Evolutionary conservation across 2,329 filamentous ascomycete genomes (phyloP).

Genomic region (Penicillium hesseltinei): DNA sequence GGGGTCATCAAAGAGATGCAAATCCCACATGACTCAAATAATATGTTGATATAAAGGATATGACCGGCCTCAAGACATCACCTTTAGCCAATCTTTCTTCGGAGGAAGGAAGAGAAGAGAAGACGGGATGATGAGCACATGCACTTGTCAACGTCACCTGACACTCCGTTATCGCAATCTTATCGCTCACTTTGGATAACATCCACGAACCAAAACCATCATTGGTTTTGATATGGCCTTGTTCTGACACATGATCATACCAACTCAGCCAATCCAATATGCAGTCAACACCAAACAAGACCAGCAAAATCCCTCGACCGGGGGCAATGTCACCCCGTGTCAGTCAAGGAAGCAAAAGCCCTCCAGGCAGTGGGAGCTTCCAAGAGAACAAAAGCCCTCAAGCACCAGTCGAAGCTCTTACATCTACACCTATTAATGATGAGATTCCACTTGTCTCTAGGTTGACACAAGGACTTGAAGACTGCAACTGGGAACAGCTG

Average conservation of each 20-base stretch:
- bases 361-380: background rate
- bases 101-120: background rate
- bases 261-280: background rate
- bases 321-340: slow-evolving; percentile 11
- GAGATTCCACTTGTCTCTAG: slow-evolving; percentile 23
- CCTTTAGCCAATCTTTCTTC: background rate
- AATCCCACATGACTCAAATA: slow-evolving; percentile 13
- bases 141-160: slow-evolving; percentile 22
- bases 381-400: slow-evolving; percentile 15
- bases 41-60: background rate
- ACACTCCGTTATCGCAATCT: slow-evolving; percentile 12
- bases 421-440: background rate
- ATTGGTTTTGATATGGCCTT: background rate
- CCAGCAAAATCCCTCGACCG: slow-evolving; percentile 8
- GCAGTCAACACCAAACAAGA: slow-evolving; percentile 5
- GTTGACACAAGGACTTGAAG: slow-evolving; percentile 52
- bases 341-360: slow-evolving; percentile 14
- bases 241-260: background rate
- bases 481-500: slow-evolving; percentile 77
- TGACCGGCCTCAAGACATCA: slow-evolving; percentile 2
- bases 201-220: background rate
- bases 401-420: slow-evolving; percentile 2
- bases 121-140: slow-evolving; percentile 14
- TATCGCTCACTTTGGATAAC: slow-evolving; percentile 1
- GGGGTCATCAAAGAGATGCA: slow-evolving; percentile 7